Evolutionary conservation across 805 yeast species (phyloP).

Genomic region (Kazachstania viticola): DNA sequence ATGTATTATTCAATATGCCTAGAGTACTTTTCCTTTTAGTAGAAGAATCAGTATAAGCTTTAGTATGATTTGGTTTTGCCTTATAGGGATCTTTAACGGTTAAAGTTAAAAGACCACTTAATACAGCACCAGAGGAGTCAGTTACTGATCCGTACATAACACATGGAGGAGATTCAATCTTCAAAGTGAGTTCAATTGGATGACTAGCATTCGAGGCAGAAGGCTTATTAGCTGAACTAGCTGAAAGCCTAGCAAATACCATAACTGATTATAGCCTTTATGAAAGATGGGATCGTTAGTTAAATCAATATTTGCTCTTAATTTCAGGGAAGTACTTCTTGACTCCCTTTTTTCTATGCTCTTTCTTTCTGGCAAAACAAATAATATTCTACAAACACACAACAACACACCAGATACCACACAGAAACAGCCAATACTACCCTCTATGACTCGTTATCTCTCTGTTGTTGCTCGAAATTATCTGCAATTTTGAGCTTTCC

Average conservation of each 20-base stretch:
- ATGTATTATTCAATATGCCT: constrained; percentile 12
- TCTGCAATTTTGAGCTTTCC: no score
- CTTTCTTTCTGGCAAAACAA: not conserved
- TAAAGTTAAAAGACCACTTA: constrained; percentile 67
- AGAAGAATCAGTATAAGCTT: not conserved
- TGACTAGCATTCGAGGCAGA: constrained; percentile 2
- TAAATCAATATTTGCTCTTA: no score
- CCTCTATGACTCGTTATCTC: no score
- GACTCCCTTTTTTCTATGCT: not conserved
- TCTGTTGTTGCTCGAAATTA: no score
- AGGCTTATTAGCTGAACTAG: not conserved
- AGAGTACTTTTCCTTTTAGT: constrained; percentile 8
- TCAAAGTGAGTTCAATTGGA: constrained; percentile 41
- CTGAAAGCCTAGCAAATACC: constrained; percentile 4
- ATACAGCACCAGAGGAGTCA: constrained; percentile 75
- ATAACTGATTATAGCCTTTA: no score
- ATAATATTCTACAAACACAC: no score
- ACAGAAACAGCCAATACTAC: no score
- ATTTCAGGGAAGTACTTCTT: no score
- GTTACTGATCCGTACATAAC: constrained; percentile 68
- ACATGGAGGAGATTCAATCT: constrained; percentile 84
- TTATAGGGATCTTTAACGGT: constrained; percentile 31
- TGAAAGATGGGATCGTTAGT: no score
- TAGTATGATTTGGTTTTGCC: constrained; percentile 1
- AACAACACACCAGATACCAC: no score